Evolutionary conservation across 306 rosid genomes (phyloP), one percentile per base, ranked within the genome.

Genomic region (cucumber (Cucumis sativus)): DNA sequence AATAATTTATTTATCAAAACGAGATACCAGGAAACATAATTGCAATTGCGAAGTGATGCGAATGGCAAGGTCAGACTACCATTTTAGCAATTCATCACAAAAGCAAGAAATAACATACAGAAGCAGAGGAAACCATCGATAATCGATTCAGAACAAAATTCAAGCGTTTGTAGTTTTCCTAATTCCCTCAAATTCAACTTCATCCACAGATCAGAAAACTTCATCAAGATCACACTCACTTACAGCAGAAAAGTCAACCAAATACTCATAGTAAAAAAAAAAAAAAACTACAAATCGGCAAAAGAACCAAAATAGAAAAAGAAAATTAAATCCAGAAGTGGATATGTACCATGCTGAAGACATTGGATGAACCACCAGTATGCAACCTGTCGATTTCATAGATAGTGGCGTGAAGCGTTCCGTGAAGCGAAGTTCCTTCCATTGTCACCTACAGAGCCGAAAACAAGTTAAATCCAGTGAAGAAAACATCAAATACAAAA

Each of bases 351-450:
- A 75, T 88, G 85, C 79, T 82, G 63, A 94, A 83, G 83, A 94
- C 49, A 76, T 88, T 87, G 73, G 88, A 87, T 7, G 86, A 86
- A 7, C 86, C 87, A 3, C 84, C 85, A 8, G 55, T 40, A 3
- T 79, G 74, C 77, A 95, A 82, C 75, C 21, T 83, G 74, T 95
- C 97, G 7, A 95, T 90, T 90, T 92, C 98, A 40, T 64, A 90
- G 86, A 95, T 80, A 65, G 98, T 90, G 39, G 76, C 98, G 55
- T 95, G 98, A 69, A 95, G 97, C 78, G 90, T 92, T 0, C 98
- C 98, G 64, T 95, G 98, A 57, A 95, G 93, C 86, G 86, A 84
- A 78, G 67, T 83, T 65, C 80, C 84, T 20, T 93, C 92, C 98
- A 95, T 81, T 84, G 69, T 83, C 90, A 87, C 89, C 98, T 94